Base-by-base conservation (phyloP, 2,329 filamentous ascomycete species). In the Cryoendolithus antarcticus region DNA sequence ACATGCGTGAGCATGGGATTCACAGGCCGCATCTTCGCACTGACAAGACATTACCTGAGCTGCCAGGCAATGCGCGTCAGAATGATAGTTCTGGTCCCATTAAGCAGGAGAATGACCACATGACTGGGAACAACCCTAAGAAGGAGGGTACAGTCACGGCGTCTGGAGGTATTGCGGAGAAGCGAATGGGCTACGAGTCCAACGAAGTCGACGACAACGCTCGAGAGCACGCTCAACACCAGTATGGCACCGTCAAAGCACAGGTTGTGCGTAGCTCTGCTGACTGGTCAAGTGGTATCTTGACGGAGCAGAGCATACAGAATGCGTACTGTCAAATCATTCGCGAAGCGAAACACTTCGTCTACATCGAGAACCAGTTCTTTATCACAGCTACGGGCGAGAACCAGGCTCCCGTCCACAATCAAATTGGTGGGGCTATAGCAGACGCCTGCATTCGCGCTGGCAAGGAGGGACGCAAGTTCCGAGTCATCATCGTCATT, bases 301-400 rank as follows among this genome's bases (percentile, higher is more conserved):
- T 93, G 31, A 77, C 70, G 0, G 86, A 93, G 44, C 80, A 85
- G 50, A 86, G 80, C 36, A 93, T 93, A 42, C 84, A 91, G 50
- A 93, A 86, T 50, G 85, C 86, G 0, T 93, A 93, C 57, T 71
- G 69, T 42, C 84, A 94, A 46, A 66, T 93, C 24, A 96, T 96
- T 51, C 70, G 80, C 37, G 85, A 84, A 37, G 89, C 89, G 0
- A 67, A 95, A 61, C 89, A 96, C 57, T 95, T 77, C 51, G 82
- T 98, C 15, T 98, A 96, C 64, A 94, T 98, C 44, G 91, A 98
- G 60, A 96, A 96, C 54, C 91, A 98, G 54, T 96, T 96, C 66
- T 98, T 96, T 69, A 95, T 93, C 56, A 93, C 86, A 1, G 84
- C 91, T 0, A 96, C 89, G 0, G 86, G 86, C 6, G 80, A 91